Percentiles rank a stretch among this genome's conserved stretches.
phyloP scores from a whole-genome alignment of 1,284 basidiomycete genomes.

The Gomphus sp. region DNA sequence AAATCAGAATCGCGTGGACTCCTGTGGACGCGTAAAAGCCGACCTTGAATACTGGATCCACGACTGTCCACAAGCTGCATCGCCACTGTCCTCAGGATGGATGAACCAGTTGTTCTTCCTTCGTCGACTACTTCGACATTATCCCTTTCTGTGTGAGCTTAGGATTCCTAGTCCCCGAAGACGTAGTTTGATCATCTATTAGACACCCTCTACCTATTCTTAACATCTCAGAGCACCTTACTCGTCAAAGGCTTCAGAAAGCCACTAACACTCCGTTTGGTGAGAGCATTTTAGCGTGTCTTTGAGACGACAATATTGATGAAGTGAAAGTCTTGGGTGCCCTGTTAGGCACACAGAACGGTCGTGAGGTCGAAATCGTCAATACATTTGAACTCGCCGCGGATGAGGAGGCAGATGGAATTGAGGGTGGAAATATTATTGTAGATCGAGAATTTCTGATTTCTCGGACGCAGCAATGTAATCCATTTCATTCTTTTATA shows the following conservation, averaged over 20 bases:
- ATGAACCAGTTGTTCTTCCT: conserved; percentile 5
- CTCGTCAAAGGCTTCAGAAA: conserved; percentile 71
- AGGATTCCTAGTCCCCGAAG: not conserved
- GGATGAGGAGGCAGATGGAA: conserved; percentile 28
- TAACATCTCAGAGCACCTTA: conserved; percentile 94
- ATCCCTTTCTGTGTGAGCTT: conserved; percentile 7
- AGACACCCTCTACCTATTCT: conserved; percentile 95
- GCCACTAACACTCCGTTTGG: conserved; percentile 55
- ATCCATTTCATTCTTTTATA: conserved; percentile 20
- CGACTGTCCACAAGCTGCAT: not conserved
- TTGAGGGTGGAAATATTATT: conserved; percentile 22
- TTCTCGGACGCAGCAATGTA: conserved; percentile 85
- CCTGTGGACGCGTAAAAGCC: conserved; percentile 7
- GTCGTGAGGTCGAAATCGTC: conserved; percentile 91
- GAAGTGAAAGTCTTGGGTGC: conserved; percentile 74
- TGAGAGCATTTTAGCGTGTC: conserved; percentile 17
- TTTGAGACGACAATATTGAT: not conserved
- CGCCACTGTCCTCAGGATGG: not conserved
- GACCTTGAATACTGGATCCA: not conserved
- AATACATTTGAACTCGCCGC: conserved; percentile 90
- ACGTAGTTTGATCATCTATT: not conserved
- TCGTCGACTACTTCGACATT: conserved; percentile 8
- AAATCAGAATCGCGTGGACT: conserved; percentile 7
- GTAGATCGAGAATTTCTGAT: conserved; percentile 80
- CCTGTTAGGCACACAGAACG: conserved; percentile 88